phyloP scores from a whole-genome alignment of 1,284 basidiomycete species.

The Volvariella surrecta region DNA sequence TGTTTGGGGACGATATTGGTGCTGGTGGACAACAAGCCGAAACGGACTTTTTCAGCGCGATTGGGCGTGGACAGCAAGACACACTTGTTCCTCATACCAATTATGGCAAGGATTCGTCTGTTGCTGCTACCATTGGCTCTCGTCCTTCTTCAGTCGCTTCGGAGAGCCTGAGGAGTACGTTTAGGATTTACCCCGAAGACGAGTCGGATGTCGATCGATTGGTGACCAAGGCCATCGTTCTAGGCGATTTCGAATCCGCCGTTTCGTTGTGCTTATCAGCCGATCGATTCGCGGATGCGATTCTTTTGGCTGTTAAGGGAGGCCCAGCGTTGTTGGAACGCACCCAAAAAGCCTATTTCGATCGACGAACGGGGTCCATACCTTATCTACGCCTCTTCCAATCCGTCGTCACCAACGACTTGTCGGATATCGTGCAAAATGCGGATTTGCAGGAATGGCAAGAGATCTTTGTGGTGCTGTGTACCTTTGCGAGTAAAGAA shows the following conservation, averaged over 20 bases:
- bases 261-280: constrained; percentile 88
- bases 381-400: constrained; percentile 95
- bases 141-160: constrained; percentile 80
- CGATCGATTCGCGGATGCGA: constrained; percentile 90
- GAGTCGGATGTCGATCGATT: constrained; percentile 86
- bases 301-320: constrained; percentile 88
- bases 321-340: constrained; percentile 83
- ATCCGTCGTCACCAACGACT: constrained; percentile 88
- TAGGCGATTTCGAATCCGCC: constrained; percentile 92
- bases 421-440: constrained; percentile 91
- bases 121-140: constrained; percentile 86
- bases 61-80: constrained; percentile 54
- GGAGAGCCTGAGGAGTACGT: constrained; percentile 61
- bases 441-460: constrained; percentile 94
- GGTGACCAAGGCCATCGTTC: constrained; percentile 87
- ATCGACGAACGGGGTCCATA: constrained; percentile 64
- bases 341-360: constrained; percentile 94
- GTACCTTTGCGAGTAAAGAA: constrained; percentile 82
- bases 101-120: constrained; percentile 77
- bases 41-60: constrained; percentile 87
- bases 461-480: constrained; percentile 95
- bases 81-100: constrained; percentile 72
- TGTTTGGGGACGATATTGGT: constrained; percentile 76
- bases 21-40: constrained; percentile 50
- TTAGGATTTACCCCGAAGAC: constrained; percentile 86